A percentile compares a stretch with the other conserved stretches of the same genome.
Evolutionary conservation across 192 early-diverging fungal species (phyloP).

Genomic region (Podila minutissima): DNA sequence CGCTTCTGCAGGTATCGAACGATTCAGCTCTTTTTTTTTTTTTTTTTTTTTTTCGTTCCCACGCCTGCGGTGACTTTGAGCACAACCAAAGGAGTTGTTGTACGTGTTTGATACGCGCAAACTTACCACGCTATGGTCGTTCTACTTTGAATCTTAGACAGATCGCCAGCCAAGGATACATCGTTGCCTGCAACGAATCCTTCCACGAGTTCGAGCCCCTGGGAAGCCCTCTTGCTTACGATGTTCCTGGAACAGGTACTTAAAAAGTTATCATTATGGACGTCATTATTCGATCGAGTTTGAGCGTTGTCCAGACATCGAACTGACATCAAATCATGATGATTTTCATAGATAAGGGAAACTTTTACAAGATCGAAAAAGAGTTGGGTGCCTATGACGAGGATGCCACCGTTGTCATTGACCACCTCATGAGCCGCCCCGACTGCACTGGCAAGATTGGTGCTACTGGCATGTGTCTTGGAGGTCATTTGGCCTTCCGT

Average conservation of each 20-base stretch:
- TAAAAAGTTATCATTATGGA: neutral
- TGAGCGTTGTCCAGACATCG: neutral
- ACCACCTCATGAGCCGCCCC: slow-evolving; percentile 58
- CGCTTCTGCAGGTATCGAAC: slow-evolving; percentile 61
- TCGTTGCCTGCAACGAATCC: slow-evolving; percentile 68
- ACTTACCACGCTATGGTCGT: neutral
- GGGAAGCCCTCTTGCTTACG: slow-evolving; percentile 65
- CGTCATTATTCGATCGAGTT: neutral
- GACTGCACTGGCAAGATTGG: slow-evolving; percentile 69
- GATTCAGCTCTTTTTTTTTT: neutral
- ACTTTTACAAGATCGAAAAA: slow-evolving; percentile 68
- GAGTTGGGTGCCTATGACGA: slow-evolving; percentile 64
- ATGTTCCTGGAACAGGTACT: slow-evolving; percentile 56
- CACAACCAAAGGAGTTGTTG: neutral
- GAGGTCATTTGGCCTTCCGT: slow-evolving; percentile 67
- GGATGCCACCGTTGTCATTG: slow-evolving; percentile 64
- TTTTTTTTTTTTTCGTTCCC: neutral
- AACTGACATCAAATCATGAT: neutral
- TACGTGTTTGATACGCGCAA: neutral
- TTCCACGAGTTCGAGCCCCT: slow-evolving; percentile 70
- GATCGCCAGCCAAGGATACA: slow-evolving; percentile 49
- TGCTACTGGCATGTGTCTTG: slow-evolving; percentile 69
- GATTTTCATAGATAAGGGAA: slow-evolving; percentile 59
- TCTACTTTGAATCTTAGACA: slow-evolving; percentile 33
- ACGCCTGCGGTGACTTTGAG: neutral